A percentile compares a stretch with the other conserved stretches of the same genome.
Conservation (phyloP, 768 basidiomycete species). For the Hirschioporus abietinus region DNA sequence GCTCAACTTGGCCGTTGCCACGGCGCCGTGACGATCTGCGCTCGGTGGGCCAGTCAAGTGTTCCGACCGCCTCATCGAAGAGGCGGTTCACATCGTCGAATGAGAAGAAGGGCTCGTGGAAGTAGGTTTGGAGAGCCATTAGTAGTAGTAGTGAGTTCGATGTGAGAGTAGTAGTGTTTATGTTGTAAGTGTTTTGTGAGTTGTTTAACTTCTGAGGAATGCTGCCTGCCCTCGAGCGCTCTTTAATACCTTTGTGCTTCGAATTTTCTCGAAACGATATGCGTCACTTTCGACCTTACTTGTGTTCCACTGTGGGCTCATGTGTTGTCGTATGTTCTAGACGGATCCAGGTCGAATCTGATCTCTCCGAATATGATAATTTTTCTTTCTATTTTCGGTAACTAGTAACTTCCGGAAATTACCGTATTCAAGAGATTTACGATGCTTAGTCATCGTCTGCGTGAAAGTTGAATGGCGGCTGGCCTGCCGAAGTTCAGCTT, state of each 20-base stretch:
- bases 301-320: not conserved
- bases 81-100: constrained; percentile 37
- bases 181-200: not conserved
- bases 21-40: not conserved
- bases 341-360: not conserved
- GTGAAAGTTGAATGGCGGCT: no score
- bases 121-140: constrained; percentile 16
- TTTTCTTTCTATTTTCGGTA: not conserved
- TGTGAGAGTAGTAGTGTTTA: not conserved
- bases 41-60: not conserved
- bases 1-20: not conserved
- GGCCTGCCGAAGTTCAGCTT: no score
- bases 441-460: no score
- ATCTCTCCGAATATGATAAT: not conserved
- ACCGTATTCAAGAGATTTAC: no score
- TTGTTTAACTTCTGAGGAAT: not conserved
- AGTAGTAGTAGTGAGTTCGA: constrained; percentile 25
- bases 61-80: constrained; percentile 33
- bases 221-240: not conserved
- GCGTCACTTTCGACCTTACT: not conserved
- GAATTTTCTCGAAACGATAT: not conserved
- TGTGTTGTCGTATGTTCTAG: not conserved
- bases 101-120: constrained; percentile 36
- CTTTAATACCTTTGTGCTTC: not conserved
- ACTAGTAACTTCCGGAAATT: not conserved